Conservation (phyloP, 257 asterid genomes). For the Plantago ovata region DNA sequence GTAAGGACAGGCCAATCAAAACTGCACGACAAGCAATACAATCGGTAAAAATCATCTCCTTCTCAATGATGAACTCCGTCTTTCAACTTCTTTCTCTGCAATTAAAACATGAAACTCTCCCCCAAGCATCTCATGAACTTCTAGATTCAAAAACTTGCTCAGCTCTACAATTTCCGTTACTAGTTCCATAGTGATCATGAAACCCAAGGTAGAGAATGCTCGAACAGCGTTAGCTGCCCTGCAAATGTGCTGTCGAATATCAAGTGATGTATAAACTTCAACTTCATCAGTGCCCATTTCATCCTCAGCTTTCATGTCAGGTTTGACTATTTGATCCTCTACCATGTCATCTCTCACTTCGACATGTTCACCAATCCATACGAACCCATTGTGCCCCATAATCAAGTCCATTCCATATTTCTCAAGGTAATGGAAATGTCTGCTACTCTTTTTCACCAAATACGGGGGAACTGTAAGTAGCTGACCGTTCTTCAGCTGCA, state of each 20-base stretch:
- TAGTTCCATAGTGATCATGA: slow-evolving; percentile 58
- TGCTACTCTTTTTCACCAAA: slow-evolving; percentile 85
- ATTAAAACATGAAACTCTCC: slow-evolving; percentile 76
- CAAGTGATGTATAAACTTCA: slow-evolving; percentile 47
- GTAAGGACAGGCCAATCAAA: neutral
- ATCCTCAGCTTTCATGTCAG: too few relatives aligned
- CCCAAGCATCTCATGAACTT: slow-evolving; percentile 81
- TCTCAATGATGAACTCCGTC: slow-evolving; percentile 43
- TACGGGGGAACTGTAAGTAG: slow-evolving; percentile 69
- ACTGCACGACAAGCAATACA: neutral
- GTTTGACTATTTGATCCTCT: slow-evolving; percentile 46
- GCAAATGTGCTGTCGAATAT: slow-evolving; percentile 66
- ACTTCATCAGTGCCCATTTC: slow-evolving; percentile 23
- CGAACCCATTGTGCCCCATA: slow-evolving; percentile 83
- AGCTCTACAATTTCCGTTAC: slow-evolving; percentile 45
- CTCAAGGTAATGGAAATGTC: slow-evolving; percentile 79
- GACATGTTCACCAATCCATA: slow-evolving; percentile 93
- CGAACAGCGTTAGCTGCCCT: slow-evolving; percentile 76
- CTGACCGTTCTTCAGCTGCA: slow-evolving; percentile 86
- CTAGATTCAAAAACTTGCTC: slow-evolving; percentile 52
- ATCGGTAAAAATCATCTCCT: slow-evolving; percentile 30
- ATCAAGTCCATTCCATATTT: slow-evolving; percentile 76
- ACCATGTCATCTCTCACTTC: slow-evolving; percentile 63
- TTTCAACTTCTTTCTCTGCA: slow-evolving; percentile 85
- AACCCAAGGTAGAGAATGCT: slow-evolving; percentile 65